phyloP scores from a whole-genome alignment of 139 green algal species.

The Picocystis salinarum region DNA sequence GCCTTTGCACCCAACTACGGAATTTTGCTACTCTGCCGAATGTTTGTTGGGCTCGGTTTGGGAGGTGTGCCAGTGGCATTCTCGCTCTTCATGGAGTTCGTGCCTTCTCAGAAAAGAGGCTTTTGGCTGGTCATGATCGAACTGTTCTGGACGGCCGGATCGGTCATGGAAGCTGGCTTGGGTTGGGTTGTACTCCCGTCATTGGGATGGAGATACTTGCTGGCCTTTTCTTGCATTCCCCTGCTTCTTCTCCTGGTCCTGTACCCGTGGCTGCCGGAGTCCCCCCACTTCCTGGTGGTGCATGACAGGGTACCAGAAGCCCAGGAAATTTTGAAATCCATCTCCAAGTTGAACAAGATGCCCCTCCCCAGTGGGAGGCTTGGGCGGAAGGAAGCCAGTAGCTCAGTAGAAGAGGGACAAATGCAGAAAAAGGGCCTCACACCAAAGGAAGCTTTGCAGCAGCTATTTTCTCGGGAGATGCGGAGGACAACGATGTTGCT shows the following conservation, averaged over 20 bases:
- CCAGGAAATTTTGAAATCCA: background rate
- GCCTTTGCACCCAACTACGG: slow-evolving; percentile 31
- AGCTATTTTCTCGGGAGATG: background rate
- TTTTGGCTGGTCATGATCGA: slow-evolving; percentile 37
- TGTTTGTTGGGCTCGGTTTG: slow-evolving; percentile 39
- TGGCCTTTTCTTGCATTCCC: slow-evolving; percentile 25
- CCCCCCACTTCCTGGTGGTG: slow-evolving; percentile 32
- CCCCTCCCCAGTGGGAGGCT: no score
- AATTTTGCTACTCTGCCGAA: slow-evolving; percentile 8
- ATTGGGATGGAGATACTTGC: slow-evolving; percentile 43
- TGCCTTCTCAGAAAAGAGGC: slow-evolving; percentile 28
- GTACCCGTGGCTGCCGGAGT: slow-evolving; percentile 52
- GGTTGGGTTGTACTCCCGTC: slow-evolving; percentile 43
- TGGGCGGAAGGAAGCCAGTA: no score
- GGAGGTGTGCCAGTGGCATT: slow-evolving; percentile 46
- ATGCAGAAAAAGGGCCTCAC: background rate
- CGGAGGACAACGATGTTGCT: slow-evolving; percentile 34
- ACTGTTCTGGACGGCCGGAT: slow-evolving; percentile 49
- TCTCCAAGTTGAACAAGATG: background rate
- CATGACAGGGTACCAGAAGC: slow-evolving; percentile 5
- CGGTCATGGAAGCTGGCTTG: slow-evolving; percentile 30
- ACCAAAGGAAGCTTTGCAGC: background rate
- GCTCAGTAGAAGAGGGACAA: no score
- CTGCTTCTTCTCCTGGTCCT: slow-evolving; percentile 29
- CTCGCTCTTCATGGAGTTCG: slow-evolving; percentile 45